phyloP scores from a whole-genome alignment of 441 rosid genomes.

The Pelargonium cotyledonis region DNA sequence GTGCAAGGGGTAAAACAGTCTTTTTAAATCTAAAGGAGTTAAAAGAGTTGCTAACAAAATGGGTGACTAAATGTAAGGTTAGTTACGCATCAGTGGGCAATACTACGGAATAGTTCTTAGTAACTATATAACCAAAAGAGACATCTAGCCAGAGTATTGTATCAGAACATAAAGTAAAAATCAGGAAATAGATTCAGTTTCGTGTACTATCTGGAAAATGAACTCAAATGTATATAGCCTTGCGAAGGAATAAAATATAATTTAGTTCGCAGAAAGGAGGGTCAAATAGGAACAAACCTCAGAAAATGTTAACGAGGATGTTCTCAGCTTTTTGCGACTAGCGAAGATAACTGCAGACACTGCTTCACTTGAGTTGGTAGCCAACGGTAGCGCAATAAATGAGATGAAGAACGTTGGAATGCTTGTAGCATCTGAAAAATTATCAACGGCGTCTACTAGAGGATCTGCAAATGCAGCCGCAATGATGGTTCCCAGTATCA shows the following conservation, averaged over 20 bases:
- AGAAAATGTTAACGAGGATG: conserved; percentile 81
- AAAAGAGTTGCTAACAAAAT: no score
- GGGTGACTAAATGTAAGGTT: no score
- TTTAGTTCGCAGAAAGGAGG: background rate
- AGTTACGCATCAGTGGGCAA: no score
- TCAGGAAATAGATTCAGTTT: background rate
- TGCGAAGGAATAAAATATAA: no score
- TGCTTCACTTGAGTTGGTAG: conserved; percentile 91
- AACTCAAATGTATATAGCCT: background rate
- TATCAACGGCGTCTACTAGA: conserved; percentile 76
- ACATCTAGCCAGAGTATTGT: background rate
- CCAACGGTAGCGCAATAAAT: conserved; percentile 81
- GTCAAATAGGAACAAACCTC: conserved; percentile 46
- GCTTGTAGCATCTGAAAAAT: conserved; percentile 77
- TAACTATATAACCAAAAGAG: no score
- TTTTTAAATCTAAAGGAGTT: no score
- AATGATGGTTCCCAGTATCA: conserved; percentile 64
- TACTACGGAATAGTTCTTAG: no score
- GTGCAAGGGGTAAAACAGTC: no score
- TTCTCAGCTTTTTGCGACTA: conserved; percentile 59
- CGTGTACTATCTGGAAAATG: background rate
- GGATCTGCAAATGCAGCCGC: conserved; percentile 97
- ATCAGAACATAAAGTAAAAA: background rate
- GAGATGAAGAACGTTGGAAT: conserved; percentile 97
- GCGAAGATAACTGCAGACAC: conserved; percentile 84